Conservation (phyloP, 1,284 basidiomycete genomes). For the Boletus smithii region DNA sequence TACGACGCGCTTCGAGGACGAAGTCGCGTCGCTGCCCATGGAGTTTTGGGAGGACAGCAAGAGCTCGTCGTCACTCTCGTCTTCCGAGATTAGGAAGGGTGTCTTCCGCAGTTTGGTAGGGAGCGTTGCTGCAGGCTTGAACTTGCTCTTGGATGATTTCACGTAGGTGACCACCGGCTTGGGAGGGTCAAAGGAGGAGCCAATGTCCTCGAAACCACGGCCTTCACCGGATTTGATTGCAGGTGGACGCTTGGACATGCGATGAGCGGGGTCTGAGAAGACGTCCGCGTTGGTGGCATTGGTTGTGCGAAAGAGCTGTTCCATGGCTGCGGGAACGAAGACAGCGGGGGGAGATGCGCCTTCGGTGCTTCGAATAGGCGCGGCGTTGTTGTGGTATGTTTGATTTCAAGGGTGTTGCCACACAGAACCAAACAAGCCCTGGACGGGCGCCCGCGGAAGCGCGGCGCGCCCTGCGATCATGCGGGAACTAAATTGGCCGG, state of each 20-base stretch:
- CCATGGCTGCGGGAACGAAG: constrained; percentile 20
- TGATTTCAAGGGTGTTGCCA: constrained; percentile 26
- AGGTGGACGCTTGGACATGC: constrained; percentile 27
- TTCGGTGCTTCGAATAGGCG: constrained; percentile 7
- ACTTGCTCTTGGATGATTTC: constrained; percentile 12
- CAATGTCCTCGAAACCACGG: constrained; percentile 25
- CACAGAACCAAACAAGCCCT: constrained; percentile 21
- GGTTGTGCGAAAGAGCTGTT: constrained; percentile 11
- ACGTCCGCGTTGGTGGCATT: background rate
- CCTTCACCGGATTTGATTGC: constrained; percentile 31
- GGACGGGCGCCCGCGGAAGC: background rate
- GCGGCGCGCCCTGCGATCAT: too few species aligned
- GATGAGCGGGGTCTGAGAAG: constrained; percentile 22
- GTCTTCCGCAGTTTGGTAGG: background rate
- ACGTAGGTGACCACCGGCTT: constrained; percentile 4
- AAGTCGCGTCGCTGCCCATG: constrained; percentile 9
- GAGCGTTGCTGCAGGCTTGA: constrained; percentile 3
- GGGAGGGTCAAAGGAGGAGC: constrained; percentile 17
- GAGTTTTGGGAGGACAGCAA: constrained; percentile 30
- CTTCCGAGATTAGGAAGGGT: background rate
- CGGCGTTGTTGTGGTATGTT: constrained; percentile 33
- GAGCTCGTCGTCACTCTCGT: constrained; percentile 33
- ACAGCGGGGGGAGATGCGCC: background rate
- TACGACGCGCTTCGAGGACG: constrained; percentile 11
- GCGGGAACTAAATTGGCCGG: background rate